Conservation (phyloP, 2,329 filamentous ascomycete genomes). For the Trichoderma brevicompactum region DNA sequence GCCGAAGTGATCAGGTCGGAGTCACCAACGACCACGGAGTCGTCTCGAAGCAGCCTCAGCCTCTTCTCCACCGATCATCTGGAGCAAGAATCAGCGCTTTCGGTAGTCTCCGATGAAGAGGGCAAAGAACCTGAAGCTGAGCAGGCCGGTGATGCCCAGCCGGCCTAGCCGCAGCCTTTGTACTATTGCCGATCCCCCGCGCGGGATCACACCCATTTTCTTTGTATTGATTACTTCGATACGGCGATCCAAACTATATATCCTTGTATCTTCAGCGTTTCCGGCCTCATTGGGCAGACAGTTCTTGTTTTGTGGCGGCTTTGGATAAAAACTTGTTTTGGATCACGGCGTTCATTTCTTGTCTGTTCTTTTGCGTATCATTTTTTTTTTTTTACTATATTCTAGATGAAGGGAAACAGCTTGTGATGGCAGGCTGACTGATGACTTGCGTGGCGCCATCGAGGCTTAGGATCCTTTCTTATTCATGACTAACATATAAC, state of each 20-base stretch:
- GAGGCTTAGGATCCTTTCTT: conserved; percentile 26
- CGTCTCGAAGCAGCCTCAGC: conserved; percentile 59
- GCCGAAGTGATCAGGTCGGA: conserved; percentile 57
- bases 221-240: conserved; percentile 27
- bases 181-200: not conserved
- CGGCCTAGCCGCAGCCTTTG: conserved; percentile 5
- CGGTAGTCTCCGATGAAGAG: conserved; percentile 54
- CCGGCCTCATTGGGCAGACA: conserved; percentile 12
- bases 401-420: conserved; percentile 23
- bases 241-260: conserved; percentile 29
- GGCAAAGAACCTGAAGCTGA: conserved; percentile 1
- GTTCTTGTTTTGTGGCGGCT: conserved; percentile 35
- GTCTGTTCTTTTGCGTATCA: conserved; percentile 30
- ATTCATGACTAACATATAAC: conserved; percentile 23
- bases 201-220: conserved; percentile 9
- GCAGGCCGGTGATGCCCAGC: conserved; percentile 7
- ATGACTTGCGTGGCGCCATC: conserved; percentile 30
- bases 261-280: conserved; percentile 27
- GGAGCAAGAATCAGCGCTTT: conserved; percentile 68
- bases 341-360: conserved; percentile 39
- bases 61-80: conserved; percentile 64
- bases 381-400: conserved; percentile 13
- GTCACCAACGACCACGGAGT: conserved; percentile 54
- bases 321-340: conserved; percentile 40
- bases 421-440: conserved; percentile 29